Percentiles rank a stretch among this genome's conserved stretches.
Conservation (phyloP, 345 rosid genomes). For the Diplotaxis tenuifolia region DNA sequence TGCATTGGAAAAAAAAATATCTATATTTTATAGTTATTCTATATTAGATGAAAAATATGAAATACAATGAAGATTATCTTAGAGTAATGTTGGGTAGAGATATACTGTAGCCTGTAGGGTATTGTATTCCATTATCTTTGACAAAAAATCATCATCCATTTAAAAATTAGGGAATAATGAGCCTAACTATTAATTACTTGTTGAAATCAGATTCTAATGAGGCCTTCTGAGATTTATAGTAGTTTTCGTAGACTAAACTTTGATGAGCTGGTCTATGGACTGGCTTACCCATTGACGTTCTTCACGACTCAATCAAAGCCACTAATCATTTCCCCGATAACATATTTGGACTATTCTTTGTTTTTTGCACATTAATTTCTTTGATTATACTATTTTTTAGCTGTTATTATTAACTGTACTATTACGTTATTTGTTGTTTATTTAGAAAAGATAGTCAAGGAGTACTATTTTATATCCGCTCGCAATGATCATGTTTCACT, state of each 20-base stretch:
- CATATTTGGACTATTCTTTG: neutral
- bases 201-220: neutral
- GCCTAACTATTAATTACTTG: neutral
- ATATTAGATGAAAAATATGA: too few species aligned
- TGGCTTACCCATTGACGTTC: conserved; percentile 29
- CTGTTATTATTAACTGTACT: neutral
- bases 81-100: too few species aligned
- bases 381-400: neutral
- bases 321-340: conserved; percentile 2
- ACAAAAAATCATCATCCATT: too few species aligned
- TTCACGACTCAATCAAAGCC: conserved; percentile 31
- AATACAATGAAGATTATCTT: too few species aligned
- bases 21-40: too few species aligned
- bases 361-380: neutral
- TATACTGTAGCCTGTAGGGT: too few species aligned
- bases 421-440: too few species aligned
- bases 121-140: too few species aligned
- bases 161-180: neutral
- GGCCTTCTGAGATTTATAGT: neutral
- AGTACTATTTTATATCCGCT: too few species aligned
- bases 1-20: too few species aligned
- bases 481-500: too few species aligned
- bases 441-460: too few species aligned
- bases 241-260: conserved; percentile 10
- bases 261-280: conserved; percentile 36